These are phyloP conservation scores for Gnomoniopsis sp. DNA, from an alignment of 2,329 filamentous ascomycete genomes.

Conservation along the genomic window DNA sequence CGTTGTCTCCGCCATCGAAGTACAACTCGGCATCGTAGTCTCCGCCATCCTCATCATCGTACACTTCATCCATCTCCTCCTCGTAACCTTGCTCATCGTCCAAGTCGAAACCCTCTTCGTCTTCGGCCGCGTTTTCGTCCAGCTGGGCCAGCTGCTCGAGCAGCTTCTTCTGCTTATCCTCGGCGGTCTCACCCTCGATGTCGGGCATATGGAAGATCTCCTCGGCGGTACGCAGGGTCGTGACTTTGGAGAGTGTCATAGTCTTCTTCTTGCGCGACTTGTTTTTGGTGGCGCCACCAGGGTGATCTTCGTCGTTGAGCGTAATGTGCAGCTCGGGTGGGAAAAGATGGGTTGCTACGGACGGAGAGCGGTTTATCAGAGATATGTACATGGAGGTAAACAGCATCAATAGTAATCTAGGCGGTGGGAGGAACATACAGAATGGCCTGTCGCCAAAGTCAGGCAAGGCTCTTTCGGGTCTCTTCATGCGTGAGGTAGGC, in stretches of 20 bases:
- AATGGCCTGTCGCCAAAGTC: conserved; percentile 50
- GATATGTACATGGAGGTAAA: neutral
- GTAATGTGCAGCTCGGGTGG: conserved; percentile 54
- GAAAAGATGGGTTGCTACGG: conserved; percentile 37
- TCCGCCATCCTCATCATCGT: conserved; percentile 57
- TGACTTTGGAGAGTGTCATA: conserved; percentile 45
- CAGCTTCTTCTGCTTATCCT: conserved; percentile 30
- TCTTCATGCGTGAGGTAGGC: conserved; percentile 53
- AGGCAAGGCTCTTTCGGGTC: conserved; percentile 49
- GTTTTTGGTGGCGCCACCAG: conserved; percentile 26
- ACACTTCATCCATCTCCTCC: conserved; percentile 36
- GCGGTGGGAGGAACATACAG: conserved; percentile 25
- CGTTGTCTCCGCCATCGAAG: conserved; percentile 56
- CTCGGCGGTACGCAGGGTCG: conserved; percentile 46
- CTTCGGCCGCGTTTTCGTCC: conserved; percentile 33
- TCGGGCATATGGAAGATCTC: conserved; percentile 45
- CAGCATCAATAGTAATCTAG: neutral
- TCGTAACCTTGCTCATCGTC: conserved; percentile 51
- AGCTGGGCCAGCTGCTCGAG: conserved; percentile 44
- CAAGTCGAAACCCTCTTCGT: conserved; percentile 31
- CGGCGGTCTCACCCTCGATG: conserved; percentile 24
- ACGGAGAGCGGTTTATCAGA: neutral
- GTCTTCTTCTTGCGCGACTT: conserved; percentile 40
- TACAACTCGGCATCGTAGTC: conserved; percentile 61
- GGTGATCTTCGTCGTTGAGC: conserved; percentile 44